These are phyloP conservation scores for Pseudocohnilembus persalinus DNA, from an alignment of 169 alveolate species.

Conservation along the genomic window DNA sequence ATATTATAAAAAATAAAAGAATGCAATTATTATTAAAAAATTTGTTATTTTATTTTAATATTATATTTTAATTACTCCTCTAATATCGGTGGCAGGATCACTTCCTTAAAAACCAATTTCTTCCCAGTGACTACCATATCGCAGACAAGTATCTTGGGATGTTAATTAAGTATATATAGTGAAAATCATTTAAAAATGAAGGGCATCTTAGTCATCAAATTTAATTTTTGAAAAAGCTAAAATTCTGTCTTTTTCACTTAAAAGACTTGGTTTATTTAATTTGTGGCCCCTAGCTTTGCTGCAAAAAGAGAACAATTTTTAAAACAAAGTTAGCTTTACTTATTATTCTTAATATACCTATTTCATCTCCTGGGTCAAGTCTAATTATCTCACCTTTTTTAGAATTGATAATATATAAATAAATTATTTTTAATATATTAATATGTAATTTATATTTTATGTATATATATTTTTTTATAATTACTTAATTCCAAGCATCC, in stretches of 20 bases:
- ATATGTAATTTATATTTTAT: not conserved
- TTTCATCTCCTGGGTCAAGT: not conserved
- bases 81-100: not conserved
- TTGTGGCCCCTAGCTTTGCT: not conserved
- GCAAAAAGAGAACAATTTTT: not conserved
- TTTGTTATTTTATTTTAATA: too few species aligned
- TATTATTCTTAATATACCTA: not conserved
- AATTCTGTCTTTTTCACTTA: not conserved
- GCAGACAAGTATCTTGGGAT: not conserved
- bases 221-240: not conserved
- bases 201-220: not conserved
- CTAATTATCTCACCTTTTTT: not conserved
- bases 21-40: too few species aligned
- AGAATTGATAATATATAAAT: too few species aligned
- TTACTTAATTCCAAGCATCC: not conserved
- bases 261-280: not conserved
- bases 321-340: too few species aligned
- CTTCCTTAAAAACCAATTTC: not conserved
- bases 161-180: not conserved
- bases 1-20: too few species aligned
- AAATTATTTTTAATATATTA: too few species aligned
- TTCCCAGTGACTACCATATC: not conserved
- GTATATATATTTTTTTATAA: too few species aligned
- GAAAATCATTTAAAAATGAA: not conserved
- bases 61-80: not conserved